Evolutionary conservation across 2,329 filamentous ascomycete species (phyloP).

Genomic region (Paracorniculantispora psalliotae): DNA sequence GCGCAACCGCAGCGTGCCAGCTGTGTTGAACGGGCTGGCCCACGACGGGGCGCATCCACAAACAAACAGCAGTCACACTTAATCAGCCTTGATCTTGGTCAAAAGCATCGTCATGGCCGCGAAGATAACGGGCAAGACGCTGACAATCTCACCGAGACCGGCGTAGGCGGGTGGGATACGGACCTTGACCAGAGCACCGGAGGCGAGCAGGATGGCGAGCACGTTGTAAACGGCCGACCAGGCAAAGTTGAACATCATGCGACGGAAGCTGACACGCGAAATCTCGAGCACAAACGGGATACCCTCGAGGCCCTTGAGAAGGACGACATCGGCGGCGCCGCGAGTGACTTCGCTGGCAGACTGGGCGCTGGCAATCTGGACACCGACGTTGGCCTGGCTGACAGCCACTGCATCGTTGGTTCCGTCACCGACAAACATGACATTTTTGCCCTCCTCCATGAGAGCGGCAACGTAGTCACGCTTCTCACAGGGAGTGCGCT

Average conservation of each 20-base stretch:
- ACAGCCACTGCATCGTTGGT: slow-evolving; percentile 61
- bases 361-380: slow-evolving; percentile 47
- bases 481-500: slow-evolving; percentile 50
- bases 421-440: slow-evolving; percentile 59
- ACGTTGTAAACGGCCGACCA: slow-evolving; percentile 61
- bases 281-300: slow-evolving; percentile 49
- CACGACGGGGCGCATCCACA: neutral
- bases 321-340: slow-evolving; percentile 52
- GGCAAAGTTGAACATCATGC: slow-evolving; percentile 56
- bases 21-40: slow-evolving; percentile 9
- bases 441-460: slow-evolving; percentile 25
- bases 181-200: slow-evolving; percentile 51
- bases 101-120: slow-evolving; percentile 27
- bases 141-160: slow-evolving; percentile 60
- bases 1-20: neutral
- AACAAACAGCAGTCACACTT: neutral
- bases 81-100: slow-evolving; percentile 15
- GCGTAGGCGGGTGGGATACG: slow-evolving; percentile 48
- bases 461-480: slow-evolving; percentile 43
- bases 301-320: slow-evolving; percentile 47
- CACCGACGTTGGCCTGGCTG: slow-evolving; percentile 54
- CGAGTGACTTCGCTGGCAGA: slow-evolving; percentile 48
- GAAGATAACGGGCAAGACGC: slow-evolving; percentile 56
- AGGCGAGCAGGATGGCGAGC: slow-evolving; percentile 55
- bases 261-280: slow-evolving; percentile 28